phyloP scores from a whole-genome alignment of 1,284 basidiomycete species.

The Cutaneotrichosporon dermatis region DNA sequence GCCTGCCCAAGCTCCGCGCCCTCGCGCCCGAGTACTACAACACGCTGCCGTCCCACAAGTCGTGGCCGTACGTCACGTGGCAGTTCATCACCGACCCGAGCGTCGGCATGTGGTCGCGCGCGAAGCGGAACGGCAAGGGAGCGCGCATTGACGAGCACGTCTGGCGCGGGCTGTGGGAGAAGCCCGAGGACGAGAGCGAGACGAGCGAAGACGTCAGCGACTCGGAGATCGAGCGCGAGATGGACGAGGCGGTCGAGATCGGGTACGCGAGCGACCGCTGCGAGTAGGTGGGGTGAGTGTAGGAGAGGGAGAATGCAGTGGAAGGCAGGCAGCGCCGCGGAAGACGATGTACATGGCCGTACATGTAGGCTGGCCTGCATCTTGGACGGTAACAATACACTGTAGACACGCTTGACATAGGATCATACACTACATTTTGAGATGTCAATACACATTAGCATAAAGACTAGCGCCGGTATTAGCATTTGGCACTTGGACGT shows the following conservation, averaged over 20 bases:
- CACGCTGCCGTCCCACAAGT: slow-evolving; percentile 74
- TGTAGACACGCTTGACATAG: too few relatives aligned
- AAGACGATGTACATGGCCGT: too few relatives aligned
- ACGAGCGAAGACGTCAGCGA: slow-evolving; percentile 6
- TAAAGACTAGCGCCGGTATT: neutral
- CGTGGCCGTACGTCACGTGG: slow-evolving; percentile 90
- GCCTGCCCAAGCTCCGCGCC: slow-evolving; percentile 73
- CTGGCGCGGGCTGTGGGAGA: slow-evolving; percentile 28
- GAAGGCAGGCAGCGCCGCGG: too few relatives aligned
- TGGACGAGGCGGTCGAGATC: slow-evolving; percentile 21
- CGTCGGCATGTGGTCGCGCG: slow-evolving; percentile 62
- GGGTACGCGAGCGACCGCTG: slow-evolving; percentile 21
- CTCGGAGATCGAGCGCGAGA: slow-evolving; percentile 20
- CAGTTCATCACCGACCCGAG: slow-evolving; percentile 88
- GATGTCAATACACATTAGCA: neutral
- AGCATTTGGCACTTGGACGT: neutral
- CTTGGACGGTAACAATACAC: too few relatives aligned
- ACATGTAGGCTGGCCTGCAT: too few relatives aligned
- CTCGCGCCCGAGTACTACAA: slow-evolving; percentile 94
- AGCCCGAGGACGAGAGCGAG: slow-evolving; percentile 7
- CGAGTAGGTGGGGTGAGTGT: neutral
- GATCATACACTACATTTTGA: too few relatives aligned
- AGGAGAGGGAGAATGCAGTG: neutral
- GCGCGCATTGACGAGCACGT: slow-evolving; percentile 36
- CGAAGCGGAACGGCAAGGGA: slow-evolving; percentile 48